A percentile compares a stretch with the other conserved stretches of the same genome.
Evolutionary conservation across 768 basidiomycete genomes (phyloP).

Genomic region (Boletellus emodensis): DNA sequence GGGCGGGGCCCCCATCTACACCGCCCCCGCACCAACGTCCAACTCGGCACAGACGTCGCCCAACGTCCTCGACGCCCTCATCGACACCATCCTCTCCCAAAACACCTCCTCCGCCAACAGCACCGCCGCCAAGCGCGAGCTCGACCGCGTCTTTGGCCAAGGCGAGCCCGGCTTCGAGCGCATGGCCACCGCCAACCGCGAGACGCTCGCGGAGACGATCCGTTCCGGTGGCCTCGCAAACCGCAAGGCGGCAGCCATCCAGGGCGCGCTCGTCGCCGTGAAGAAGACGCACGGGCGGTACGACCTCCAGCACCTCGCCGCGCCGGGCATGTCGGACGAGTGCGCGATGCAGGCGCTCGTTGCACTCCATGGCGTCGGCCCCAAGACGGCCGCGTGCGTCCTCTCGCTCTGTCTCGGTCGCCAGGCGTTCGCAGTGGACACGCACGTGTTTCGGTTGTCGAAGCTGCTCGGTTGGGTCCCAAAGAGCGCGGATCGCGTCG

Average conservation of each 20-base stretch:
- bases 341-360: conserved; percentile 56
- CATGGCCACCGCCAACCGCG: conserved; percentile 42
- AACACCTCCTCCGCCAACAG: conserved; percentile 52
- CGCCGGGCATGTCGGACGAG: conserved; percentile 35
- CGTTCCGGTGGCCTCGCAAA: conserved; percentile 55
- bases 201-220: conserved; percentile 47
- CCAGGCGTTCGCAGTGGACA: conserved; percentile 62
- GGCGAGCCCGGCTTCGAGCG: conserved; percentile 43
- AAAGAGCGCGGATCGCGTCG: conserved; percentile 41
- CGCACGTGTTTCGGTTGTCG: conserved; percentile 55
- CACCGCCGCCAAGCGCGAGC: conserved; percentile 43
- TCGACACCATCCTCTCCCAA: conserved; percentile 58
- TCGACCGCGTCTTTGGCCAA: conserved; percentile 47
- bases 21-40: conserved; percentile 15
- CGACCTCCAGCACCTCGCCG: conserved; percentile 53
- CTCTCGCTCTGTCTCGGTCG: conserved; percentile 57
- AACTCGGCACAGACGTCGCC: conserved; percentile 45
- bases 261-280: conserved; percentile 42
- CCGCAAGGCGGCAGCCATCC: conserved; percentile 55
- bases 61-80: conserved; percentile 55
- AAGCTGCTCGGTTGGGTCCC: conserved; percentile 45
- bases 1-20: conserved; percentile 29
- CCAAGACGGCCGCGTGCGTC: conserved; percentile 62
- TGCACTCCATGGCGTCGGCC: conserved; percentile 55
- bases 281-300: conserved; percentile 47